These are phyloP conservation scores for Candida koratica DNA, from an alignment of 805 yeast species.

Conservation along the genomic window DNA sequence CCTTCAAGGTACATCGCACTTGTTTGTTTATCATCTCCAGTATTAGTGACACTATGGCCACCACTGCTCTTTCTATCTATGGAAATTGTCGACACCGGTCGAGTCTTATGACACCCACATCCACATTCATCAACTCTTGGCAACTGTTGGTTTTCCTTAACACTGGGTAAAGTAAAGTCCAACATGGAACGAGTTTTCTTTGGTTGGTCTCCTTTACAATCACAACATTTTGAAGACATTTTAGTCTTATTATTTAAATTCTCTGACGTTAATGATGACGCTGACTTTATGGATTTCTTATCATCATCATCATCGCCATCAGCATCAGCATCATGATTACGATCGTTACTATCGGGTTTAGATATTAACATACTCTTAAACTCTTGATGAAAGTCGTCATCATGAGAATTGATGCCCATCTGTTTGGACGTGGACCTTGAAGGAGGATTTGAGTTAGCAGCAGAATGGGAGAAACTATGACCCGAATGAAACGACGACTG, in stretches of 20 bases:
- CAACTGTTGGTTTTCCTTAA: conserved; percentile 8
- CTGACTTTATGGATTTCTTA: conserved; percentile 12
- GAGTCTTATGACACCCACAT: conserved; percentile 6
- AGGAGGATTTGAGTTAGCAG: conserved; percentile 26
- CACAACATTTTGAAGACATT: conserved; percentile 10
- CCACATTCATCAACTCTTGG: not conserved
- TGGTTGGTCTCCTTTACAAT: conserved; percentile 1
- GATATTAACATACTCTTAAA: conserved; percentile 38
- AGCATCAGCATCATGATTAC: not conserved
- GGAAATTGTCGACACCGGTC: not conserved
- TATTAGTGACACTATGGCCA: not conserved
- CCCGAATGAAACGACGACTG: conserved; percentile 13
- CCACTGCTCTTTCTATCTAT: conserved; percentile 8
- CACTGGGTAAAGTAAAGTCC: conserved; percentile 15
- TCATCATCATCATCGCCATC: conserved; percentile 4
- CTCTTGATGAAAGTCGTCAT: conserved; percentile 9
- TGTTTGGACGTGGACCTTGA: conserved; percentile 25
- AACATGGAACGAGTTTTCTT: conserved; percentile 28
- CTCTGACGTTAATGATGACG: conserved; percentile 14
- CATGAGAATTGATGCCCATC: conserved; percentile 14
- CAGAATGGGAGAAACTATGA: conserved; percentile 28
- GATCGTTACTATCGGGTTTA: conserved; percentile 29
- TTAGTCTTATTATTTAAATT: conserved; percentile 1
- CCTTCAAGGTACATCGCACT: conserved; percentile 7
- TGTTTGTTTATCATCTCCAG: conserved; percentile 1